Conservation (phyloP, 2,329 filamentous ascomycete genomes). For the Parastagonospora nodorum region DNA sequence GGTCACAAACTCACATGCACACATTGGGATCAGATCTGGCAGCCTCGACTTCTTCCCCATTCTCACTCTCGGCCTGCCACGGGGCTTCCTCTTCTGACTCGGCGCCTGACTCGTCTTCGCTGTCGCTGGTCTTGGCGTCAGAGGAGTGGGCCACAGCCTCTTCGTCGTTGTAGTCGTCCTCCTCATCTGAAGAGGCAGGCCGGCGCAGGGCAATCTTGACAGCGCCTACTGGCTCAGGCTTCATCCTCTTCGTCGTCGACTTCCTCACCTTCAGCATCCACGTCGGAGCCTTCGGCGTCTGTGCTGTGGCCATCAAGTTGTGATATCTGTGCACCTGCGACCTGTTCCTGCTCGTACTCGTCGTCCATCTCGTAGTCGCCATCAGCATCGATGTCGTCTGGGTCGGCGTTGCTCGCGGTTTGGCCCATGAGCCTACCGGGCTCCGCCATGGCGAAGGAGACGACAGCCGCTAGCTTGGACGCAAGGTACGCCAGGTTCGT, state of each 20-base stretch:
- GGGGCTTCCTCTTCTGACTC: slow-evolving; percentile 64
- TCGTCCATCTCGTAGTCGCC: slow-evolving; percentile 49
- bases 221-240: slow-evolving; percentile 50
- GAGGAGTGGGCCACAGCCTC: slow-evolving; percentile 47
- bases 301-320: slow-evolving; percentile 40
- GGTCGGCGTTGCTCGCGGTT: slow-evolving; percentile 34
- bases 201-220: slow-evolving; percentile 47
- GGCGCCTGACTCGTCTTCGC: slow-evolving; percentile 46
- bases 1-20: slow-evolving; percentile 63
- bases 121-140: slow-evolving; percentile 45
- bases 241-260: slow-evolving; percentile 60
- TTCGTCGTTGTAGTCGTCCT: slow-evolving; percentile 47
- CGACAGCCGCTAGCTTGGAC: slow-evolving; percentile 46
- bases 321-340: slow-evolving; percentile 15
- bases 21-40: slow-evolving; percentile 59
- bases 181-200: slow-evolving; percentile 44
- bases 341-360: slow-evolving; percentile 34
- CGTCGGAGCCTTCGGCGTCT: slow-evolving; percentile 50
- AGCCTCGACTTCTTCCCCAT: slow-evolving; percentile 63
- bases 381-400: slow-evolving; percentile 45
- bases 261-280: slow-evolving; percentile 51
- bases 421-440: slow-evolving; percentile 46
- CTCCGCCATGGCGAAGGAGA: slow-evolving; percentile 51
- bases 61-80: slow-evolving; percentile 59
- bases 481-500: slow-evolving; percentile 45